Evolutionary conservation across 768 basidiomycete genomes (phyloP), one percentile per base, ranked within the genome.

Genomic region (Pleurotus tuoliensis): DNA sequence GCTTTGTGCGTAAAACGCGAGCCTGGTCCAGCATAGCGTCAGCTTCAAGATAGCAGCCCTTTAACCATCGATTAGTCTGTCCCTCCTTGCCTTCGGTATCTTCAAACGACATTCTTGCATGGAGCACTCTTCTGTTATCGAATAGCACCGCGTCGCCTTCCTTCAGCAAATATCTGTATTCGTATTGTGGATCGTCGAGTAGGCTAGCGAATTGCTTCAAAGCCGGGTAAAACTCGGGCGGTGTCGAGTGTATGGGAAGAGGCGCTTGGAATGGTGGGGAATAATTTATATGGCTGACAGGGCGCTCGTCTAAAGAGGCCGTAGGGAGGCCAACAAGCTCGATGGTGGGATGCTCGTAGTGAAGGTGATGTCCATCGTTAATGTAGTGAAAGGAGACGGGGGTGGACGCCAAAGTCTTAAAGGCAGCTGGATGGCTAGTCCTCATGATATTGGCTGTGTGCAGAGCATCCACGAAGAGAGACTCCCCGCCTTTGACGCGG

Each of bases 191-290:
- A 15, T 79, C 76, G 51, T 86, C 80, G 2, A 94, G 67, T 11
- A 86, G 62, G 0, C 69, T 64, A 2, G 84, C 79, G 61, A 94
- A 98, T 13, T 71, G 68, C 3, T 66, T 60, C 3, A 98, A 72
- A 3, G 91, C 88, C 1, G 72, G 62, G 63, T 87, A 90, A 62
- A 92, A 87, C 30, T 69, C 69, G 5, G 66, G 58, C 0, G 85
- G 80, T 3, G 86, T 86, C 30, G 71, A 65, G 39, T 53, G 39
- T 16, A 80, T 65, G 0, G 79, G 75, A 7, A 94, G 75, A 0
- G 92, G 88, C 0, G 89, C 94, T 72, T 96, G 94, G 80, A 98
- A 98, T 0, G 94, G 95, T 0, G 96, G 96, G 1, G 90, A 88
- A 69, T 96, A 98, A 71, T 94, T 98, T 64, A 98, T 81, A 58